Percentiles rank a stretch among this genome's conserved stretches.
Conservation (phyloP, 1,139 yeast species). For the Saccharomyces hybrid region DNA sequence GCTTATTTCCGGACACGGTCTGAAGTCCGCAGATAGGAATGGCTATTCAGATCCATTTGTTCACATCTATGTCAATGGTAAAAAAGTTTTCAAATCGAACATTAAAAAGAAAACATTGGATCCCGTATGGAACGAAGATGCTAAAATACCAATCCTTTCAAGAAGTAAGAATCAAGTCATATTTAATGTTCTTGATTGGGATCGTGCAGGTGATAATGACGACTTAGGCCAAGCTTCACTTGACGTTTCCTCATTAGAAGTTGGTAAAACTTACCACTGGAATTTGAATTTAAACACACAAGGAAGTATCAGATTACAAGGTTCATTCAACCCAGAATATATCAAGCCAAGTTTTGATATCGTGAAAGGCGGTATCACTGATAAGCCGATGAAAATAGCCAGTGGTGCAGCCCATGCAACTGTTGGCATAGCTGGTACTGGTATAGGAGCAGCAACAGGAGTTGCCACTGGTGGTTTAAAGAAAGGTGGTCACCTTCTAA, state of each 20-base stretch:
- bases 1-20: slow-evolving; percentile 45
- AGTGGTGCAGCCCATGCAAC: slow-evolving; percentile 36
- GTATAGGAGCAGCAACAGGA: slow-evolving; percentile 33
- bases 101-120: slow-evolving; percentile 56
- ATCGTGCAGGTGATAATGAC: slow-evolving; percentile 60
- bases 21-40: slow-evolving; percentile 55
- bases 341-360: slow-evolving; percentile 49
- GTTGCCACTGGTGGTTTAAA: slow-evolving; percentile 35
- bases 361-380: slow-evolving; percentile 38
- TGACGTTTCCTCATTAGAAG: slow-evolving; percentile 44
- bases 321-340: slow-evolving; percentile 57
- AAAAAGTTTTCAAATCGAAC: slow-evolving; percentile 48
- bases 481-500: slow-evolving; percentile 38
- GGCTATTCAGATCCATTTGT: slow-evolving; percentile 72
- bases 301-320: slow-evolving; percentile 48
- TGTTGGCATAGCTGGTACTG: slow-evolving; percentile 31
- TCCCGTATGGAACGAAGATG: slow-evolving; percentile 62
- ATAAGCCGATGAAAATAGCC: slow-evolving; percentile 43
- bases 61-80: slow-evolving; percentile 45
- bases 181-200: slow-evolving; percentile 64
- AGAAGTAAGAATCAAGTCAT: slow-evolving; percentile 46
- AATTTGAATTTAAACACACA: slow-evolving; percentile 49
- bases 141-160: slow-evolving; percentile 53
- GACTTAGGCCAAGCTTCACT: slow-evolving; percentile 45
- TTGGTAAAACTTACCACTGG: slow-evolving; percentile 40